These are phyloP conservation scores for Sporisorium iseilematis-ciliati DNA, from an alignment of 1,284 basidiomycete genomes.

Conservation along the genomic window DNA sequence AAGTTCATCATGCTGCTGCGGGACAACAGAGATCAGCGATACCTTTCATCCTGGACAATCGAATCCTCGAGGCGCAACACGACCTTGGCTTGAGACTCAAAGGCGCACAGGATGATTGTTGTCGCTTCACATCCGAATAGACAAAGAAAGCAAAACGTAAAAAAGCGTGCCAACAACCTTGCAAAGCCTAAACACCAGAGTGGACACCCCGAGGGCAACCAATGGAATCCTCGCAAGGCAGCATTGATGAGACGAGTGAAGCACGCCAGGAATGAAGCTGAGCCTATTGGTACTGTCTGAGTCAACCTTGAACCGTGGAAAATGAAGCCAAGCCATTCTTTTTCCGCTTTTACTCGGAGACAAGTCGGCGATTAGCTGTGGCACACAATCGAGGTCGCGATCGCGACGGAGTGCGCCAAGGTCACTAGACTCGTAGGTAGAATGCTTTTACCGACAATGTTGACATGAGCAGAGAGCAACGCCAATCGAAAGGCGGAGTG, in stretches of 20 bases:
- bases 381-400: background rate
- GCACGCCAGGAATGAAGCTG: background rate
- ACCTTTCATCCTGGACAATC: background rate
- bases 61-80: background rate
- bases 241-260: background rate
- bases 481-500: too few species aligned
- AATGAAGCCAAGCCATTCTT: background rate
- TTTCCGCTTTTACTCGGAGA: background rate
- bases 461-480: background rate
- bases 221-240: background rate
- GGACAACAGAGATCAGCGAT: background rate
- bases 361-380: background rate
- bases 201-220: constrained; percentile 2
- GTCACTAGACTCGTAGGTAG: background rate
- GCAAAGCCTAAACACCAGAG: constrained; percentile 10
- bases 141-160: constrained; percentile 1
- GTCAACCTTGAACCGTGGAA: constrained; percentile 1
- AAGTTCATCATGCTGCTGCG: background rate
- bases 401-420: background rate
- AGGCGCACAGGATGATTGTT: background rate
- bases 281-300: background rate
- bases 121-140: constrained; percentile 15
- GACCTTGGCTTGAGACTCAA: background rate
- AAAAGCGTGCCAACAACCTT: constrained; percentile 3
- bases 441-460: constrained; percentile 1